These are phyloP conservation scores for Naganishia albida DNA, from an alignment of 1,284 basidiomycete genomes.

Conservation along the genomic window DNA sequence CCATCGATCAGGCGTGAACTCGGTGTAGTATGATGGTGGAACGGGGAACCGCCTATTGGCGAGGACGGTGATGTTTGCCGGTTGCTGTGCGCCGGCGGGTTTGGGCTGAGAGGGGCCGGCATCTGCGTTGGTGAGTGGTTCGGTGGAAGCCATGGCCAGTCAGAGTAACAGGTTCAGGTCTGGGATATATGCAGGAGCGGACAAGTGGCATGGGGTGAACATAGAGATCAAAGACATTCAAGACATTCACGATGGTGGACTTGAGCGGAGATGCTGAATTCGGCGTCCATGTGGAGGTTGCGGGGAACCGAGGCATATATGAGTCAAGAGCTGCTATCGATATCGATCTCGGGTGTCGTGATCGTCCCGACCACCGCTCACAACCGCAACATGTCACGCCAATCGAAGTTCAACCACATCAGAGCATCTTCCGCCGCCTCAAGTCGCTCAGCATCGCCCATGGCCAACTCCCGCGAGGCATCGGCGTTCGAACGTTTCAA, in stretches of 20 bases:
- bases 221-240: not conserved
- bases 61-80: constrained; percentile 15
- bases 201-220: not conserved
- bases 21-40: constrained; percentile 33
- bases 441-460: not conserved
- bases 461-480: not conserved
- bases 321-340: too few relatives aligned
- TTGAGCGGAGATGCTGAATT: not conserved
- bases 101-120: constrained; percentile 18
- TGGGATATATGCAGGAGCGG: not conserved
- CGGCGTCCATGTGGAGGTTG: not conserved
- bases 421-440: not conserved
- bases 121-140: constrained; percentile 6
- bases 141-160: constrained; percentile 1
- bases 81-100: constrained; percentile 6
- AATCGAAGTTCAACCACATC: not conserved
- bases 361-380: not conserved
- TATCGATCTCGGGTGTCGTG: too few relatives aligned
- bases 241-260: not conserved
- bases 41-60: constrained; percentile 33
- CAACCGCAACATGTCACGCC: not conserved
- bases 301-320: not conserved
- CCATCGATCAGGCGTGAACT: constrained; percentile 32
- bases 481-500: constrained; percentile 7
- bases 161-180: not conserved